A percentile compares a stretch with the other conserved stretches of the same genome.
Conservation (phyloP, 2,329 filamentous ascomycete genomes). For the Ophiocordyceps camponoti-saundersi region DNA sequence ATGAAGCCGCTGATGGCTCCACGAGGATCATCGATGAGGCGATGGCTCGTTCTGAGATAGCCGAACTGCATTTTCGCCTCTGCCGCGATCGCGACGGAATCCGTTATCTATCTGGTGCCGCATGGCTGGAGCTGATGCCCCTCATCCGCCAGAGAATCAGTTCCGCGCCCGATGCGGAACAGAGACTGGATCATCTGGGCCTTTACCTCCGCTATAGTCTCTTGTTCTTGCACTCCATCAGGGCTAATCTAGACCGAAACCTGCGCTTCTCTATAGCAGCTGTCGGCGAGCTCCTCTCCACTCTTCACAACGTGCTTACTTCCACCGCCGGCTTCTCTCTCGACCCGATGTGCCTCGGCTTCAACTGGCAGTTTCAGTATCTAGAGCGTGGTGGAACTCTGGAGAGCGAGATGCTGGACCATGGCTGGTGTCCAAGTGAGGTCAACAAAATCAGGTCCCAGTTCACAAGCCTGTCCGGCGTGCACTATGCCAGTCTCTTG, state of each 20-base stretch:
- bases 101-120: constrained; percentile 1
- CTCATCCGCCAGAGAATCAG: constrained; percentile 4
- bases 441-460: constrained; percentile 10
- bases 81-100: not conserved
- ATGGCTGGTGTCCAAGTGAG: constrained; percentile 16
- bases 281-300: constrained; percentile 10
- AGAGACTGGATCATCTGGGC: constrained; percentile 6
- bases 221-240: constrained; percentile 4
- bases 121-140: not conserved
- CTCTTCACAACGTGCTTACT: constrained; percentile 1
- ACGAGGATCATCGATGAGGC: constrained; percentile 2
- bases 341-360: not conserved
- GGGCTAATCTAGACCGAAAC: constrained; percentile 6
- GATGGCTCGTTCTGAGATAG: constrained; percentile 4
- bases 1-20: constrained; percentile 6
- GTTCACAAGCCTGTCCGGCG: constrained; percentile 8
- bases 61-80: constrained; percentile 2
- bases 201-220: constrained; percentile 6
- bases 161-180: constrained; percentile 1
- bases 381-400: constrained; percentile 5
- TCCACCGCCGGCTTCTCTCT: no score
- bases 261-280: constrained; percentile 12
- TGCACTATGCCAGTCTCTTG: constrained; percentile 9
- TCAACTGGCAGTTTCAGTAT: constrained; percentile 7
- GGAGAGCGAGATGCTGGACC: constrained; percentile 9